Conservation (phyloP, 352 stramenopile genomes). For the Phytophthora pluvialis region DNA sequence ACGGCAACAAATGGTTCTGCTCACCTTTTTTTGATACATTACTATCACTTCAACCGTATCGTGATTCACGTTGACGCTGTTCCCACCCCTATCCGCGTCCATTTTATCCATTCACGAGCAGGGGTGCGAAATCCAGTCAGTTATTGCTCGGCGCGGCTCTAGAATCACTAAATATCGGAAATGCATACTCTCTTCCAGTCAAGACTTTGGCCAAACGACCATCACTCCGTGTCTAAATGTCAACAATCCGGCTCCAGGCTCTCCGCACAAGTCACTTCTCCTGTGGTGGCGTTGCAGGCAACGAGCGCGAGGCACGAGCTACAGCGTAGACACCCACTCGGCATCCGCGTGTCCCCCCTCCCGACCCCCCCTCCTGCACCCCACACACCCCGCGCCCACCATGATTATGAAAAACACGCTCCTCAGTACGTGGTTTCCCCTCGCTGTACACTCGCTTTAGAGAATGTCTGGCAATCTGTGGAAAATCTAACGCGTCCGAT, state of each 20-base stretch:
- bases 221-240: conserved; percentile 8
- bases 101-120: conserved; percentile 11
- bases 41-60: not conserved
- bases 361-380: not conserved
- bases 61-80: not conserved
- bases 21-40: conserved; percentile 2
- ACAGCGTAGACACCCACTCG: conserved; percentile 15
- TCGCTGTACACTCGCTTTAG: conserved; percentile 19
- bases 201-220: not conserved
- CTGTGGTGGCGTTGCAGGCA: conserved; percentile 35
- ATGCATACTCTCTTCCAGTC: conserved; percentile 3
- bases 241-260: not conserved
- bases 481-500: conserved; percentile 3
- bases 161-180: conserved; percentile 22
- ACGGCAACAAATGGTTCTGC: no score
- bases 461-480: not conserved
- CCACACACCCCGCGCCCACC: conserved; percentile 1
- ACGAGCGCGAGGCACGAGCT: conserved; percentile 2
- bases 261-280: conserved; percentile 30
- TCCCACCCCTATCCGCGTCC: conserved; percentile 18
- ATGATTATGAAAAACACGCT: conserved; percentile 82
- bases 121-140: conserved; percentile 43
- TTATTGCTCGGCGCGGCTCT: not conserved
- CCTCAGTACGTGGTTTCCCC: conserved; percentile 53
- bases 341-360: not conserved